Percentiles rank a stretch among this genome's conserved stretches.
Conservation (phyloP, 2,329 filamentous ascomycete genomes). For the Arthrobotrys conoides region DNA sequence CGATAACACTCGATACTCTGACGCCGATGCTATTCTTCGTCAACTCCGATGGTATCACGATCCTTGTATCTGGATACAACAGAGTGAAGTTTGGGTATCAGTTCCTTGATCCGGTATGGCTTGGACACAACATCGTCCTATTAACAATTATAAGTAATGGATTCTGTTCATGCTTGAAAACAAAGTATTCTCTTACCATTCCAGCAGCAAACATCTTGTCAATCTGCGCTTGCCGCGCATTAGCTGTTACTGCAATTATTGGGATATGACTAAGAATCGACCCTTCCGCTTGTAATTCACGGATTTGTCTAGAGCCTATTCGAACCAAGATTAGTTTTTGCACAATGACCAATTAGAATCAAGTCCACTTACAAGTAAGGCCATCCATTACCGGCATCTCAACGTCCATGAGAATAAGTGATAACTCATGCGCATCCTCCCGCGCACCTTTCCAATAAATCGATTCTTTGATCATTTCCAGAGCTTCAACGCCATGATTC, state of each 20-base stretch:
- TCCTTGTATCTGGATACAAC: slow-evolving; percentile 41
- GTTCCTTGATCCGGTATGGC: slow-evolving; percentile 55
- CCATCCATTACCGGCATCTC: slow-evolving; percentile 72
- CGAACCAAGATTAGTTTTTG: background rate
- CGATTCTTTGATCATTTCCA: slow-evolving; percentile 73
- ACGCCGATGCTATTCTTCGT: slow-evolving; percentile 23
- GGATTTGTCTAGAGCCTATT: slow-evolving; percentile 46
- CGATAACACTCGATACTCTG: slow-evolving; percentile 22
- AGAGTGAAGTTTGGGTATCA: slow-evolving; percentile 58
- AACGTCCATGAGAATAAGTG: slow-evolving; percentile 65
- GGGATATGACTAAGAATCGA: slow-evolving; percentile 66
- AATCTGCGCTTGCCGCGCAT: slow-evolving; percentile 65
- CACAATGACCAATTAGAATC: background rate
- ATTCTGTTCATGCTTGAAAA: background rate
- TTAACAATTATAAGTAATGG: slow-evolving; percentile 4
- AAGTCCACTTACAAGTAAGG: slow-evolving; percentile 66
- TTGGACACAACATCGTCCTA: slow-evolving; percentile 59
- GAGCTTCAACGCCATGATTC: slow-evolving; percentile 76
- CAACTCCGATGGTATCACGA: background rate
- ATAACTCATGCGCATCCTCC: slow-evolving; percentile 42
- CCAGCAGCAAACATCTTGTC: slow-evolving; percentile 59
- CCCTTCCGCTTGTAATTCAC: slow-evolving; percentile 67
- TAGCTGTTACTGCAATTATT: slow-evolving; percentile 70
- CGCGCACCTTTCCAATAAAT: slow-evolving; percentile 67
- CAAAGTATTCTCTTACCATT: slow-evolving; percentile 41